These are phyloP conservation scores for Mycena maculata DNA, from an alignment of 768 basidiomycete genomes.

Conservation along the genomic window DNA sequence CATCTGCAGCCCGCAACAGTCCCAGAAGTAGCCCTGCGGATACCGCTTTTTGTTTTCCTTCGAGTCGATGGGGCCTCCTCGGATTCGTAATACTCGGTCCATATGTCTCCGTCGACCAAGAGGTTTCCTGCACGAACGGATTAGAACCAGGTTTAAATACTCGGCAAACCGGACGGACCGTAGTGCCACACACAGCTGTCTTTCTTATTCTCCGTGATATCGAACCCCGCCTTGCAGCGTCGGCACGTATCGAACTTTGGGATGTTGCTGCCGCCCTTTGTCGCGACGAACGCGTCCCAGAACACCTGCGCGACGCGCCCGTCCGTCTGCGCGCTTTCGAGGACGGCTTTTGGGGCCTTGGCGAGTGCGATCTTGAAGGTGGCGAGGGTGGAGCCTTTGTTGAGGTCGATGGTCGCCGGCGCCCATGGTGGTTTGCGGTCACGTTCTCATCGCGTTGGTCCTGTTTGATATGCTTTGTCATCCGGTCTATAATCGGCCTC, in stretches of 20 bases:
- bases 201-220: neutral
- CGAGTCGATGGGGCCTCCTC: conserved; percentile 4
- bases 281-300: conserved; percentile 16
- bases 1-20: conserved; percentile 18
- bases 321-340: conserved; percentile 6
- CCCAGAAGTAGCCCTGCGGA: conserved; percentile 20
- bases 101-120: conserved; percentile 1
- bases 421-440: too few relatives aligned
- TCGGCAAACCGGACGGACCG: neutral
- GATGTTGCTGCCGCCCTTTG: neutral
- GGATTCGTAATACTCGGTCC: neutral
- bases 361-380: conserved; percentile 3
- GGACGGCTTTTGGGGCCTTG: conserved; percentile 10
- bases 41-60: conserved; percentile 8
- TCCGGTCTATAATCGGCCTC: too few relatives aligned
- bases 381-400: neutral
- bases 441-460: too few relatives aligned
- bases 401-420: conserved; percentile 4
- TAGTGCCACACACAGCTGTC: conserved; percentile 19
- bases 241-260: conserved; percentile 13
- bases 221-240: conserved; percentile 7
- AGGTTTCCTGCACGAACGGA: neutral
- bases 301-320: conserved; percentile 16
- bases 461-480: neutral
- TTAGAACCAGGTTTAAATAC: neutral